A percentile compares a stretch with the other conserved stretches of the same genome.
phyloP scores from a whole-genome alignment of 1,284 basidiomycete genomes.

The Cystobasidium pallidum region DNA sequence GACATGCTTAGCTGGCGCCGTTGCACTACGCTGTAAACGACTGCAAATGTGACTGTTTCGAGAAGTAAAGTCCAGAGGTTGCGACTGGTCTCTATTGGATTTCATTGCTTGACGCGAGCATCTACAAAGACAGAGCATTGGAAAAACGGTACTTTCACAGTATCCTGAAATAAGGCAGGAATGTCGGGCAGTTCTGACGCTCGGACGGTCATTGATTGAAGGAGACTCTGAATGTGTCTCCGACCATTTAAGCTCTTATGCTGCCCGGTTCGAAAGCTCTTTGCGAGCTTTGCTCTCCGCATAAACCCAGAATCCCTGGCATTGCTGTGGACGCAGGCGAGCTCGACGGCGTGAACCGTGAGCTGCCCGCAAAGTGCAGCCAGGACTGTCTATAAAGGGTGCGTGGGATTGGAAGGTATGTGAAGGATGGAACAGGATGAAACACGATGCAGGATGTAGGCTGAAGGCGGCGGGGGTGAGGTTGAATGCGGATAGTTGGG shows the following conservation, averaged over 20 bases:
- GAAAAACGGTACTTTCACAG: background rate
- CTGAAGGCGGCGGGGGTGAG: too few species aligned
- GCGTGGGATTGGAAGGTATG: constrained; percentile 12
- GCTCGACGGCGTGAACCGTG: too few species aligned
- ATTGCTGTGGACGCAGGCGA: constrained; percentile 8
- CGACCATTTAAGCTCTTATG: constrained; percentile 30
- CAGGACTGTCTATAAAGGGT: constrained; percentile 46
- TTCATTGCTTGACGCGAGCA: too few species aligned
- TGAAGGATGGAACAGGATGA: background rate
- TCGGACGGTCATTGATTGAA: constrained; percentile 25
- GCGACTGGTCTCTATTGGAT: too few species aligned
- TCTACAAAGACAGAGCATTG: background rate
- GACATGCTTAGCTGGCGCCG: too few species aligned
- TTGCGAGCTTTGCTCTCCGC: constrained; percentile 18
- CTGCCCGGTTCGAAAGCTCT: background rate
- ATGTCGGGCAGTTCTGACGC: constrained; percentile 39
- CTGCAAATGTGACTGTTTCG: too few species aligned
- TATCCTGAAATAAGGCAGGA: background rate
- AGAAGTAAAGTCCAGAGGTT: too few species aligned
- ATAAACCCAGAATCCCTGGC: constrained; percentile 43
- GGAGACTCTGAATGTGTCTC: background rate
- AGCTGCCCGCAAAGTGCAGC: background rate
- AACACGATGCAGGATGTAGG: background rate
- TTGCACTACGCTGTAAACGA: too few species aligned
- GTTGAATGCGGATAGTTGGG: too few species aligned